Percentiles rank a stretch among this genome's conserved stretches.
Conservation (phyloP, 345 rosid species). For the Gossypium stocksii region DNA sequence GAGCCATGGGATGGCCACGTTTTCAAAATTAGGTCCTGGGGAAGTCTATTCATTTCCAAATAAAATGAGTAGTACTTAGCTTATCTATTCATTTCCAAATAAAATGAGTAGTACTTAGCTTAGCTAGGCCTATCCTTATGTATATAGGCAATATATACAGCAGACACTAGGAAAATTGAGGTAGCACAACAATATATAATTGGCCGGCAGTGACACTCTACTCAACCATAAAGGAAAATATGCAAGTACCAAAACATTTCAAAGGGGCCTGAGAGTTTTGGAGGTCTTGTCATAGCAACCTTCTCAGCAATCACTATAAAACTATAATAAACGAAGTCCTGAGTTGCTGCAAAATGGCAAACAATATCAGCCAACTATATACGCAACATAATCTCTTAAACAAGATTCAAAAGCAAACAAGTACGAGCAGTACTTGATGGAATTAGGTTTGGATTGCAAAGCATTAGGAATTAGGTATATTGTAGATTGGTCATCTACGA, state of each 20-base stretch:
- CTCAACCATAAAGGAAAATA: not conserved
- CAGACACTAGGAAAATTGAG: not conserved
- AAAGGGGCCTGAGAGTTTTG: not conserved
- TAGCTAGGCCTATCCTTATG: not conserved
- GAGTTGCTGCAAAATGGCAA: not conserved
- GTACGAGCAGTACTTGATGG: not conserved
- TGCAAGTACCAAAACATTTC: not conserved
- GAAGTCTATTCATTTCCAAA: not conserved
- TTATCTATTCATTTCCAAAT: not conserved
- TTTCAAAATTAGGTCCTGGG: not conserved
- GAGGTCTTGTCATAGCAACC: not conserved
- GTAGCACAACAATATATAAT: not conserved
- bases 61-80: no score
- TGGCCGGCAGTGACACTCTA: not conserved
- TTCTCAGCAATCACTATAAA: not conserved
- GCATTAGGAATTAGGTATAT: no score
- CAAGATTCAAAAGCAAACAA: not conserved
- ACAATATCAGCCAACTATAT: not conserved
- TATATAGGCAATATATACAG: not conserved
- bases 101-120: not conserved
- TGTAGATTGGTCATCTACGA: no score
- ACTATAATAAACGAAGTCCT: not conserved
- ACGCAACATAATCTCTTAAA: not conserved
- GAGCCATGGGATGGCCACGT: not conserved
- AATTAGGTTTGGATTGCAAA: not conserved